Conservation (phyloP, 768 basidiomycete species). For the Boletus barrowsii region DNA sequence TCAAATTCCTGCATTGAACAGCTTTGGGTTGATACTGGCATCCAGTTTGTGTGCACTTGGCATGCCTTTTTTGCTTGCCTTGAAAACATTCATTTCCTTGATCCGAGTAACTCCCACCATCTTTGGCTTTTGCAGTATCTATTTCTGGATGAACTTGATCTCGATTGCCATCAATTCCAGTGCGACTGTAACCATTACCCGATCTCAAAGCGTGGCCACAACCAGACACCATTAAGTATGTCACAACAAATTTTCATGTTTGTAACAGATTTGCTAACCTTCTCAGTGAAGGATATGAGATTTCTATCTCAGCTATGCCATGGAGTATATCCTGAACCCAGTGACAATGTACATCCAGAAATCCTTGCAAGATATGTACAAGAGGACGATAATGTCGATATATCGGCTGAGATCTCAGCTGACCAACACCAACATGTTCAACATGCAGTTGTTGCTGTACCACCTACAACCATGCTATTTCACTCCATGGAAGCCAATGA, state of each 20-base stretch:
- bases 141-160: slow-evolving; percentile 38
- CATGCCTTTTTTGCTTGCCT: slow-evolving; percentile 39
- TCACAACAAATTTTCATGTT: background rate
- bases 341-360: too few species aligned
- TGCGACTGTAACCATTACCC: slow-evolving; percentile 40
- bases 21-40: slow-evolving; percentile 43
- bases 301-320: background rate
- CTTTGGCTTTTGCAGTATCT: slow-evolving; percentile 44
- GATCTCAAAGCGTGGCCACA: slow-evolving; percentile 11
- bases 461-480: background rate
- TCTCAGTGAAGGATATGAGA: background rate
- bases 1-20: slow-evolving; percentile 43
- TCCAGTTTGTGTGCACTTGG: slow-evolving; percentile 40
- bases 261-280: too few species aligned
- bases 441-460: background rate
- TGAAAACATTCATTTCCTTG: slow-evolving; percentile 33
- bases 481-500: background rate
- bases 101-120: slow-evolving; percentile 32
- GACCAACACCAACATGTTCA: background rate
- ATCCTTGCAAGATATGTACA: background rate
- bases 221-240: background rate
- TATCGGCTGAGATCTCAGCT: background rate
- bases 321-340: background rate
- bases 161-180: slow-evolving; percentile 34
- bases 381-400: background rate